Evolutionary conservation across 805 yeast genomes (phyloP), one percentile per base, ranked within the genome.

Genomic region (Yarrowia bubula): DNA sequence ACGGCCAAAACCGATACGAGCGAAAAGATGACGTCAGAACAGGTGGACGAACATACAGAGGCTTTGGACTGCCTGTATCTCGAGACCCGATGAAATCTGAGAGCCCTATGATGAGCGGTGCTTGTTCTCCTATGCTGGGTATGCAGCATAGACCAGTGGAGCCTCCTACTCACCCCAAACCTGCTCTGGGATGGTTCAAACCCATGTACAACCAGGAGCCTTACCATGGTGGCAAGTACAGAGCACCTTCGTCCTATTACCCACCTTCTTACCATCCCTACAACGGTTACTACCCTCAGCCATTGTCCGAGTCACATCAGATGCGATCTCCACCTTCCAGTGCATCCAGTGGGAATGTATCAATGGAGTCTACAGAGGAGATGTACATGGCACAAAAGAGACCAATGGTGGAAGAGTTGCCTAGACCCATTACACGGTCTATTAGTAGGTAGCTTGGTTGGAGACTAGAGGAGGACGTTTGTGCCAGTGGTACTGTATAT

Each of bases 1-100:
- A 41, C 11, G 61, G 46, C 7, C 61, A 39, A 28, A 41, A 55
- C 47, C 61, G 61, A 7, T 51, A 37, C 18, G 58, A 51, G 33
- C 42, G 58, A 14, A 37, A 37, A 18, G 58, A 51, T 9, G 58
- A 51, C 14, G 9, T 17, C 17, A 8, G 42, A 14, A 5, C 7
- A 3, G 28, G 3, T 9, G 4, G 15, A 2, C 22, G 41, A 18
- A 11, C 10, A n/a, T 18, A 35, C 35, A 32, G 58, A 22, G 31
- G 35, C 8, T 37, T 51, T 18, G 43, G 58, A 3, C 14, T 15
- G 8, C 31, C 32, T 38, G 18, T 37, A 22, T 22, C 58, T 3
- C 13, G 17, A 9, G 43, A 38, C 14, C 5, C 28, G 4, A 22
- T 22, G 3, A 22, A 22, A 22, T 22, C 28, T 22, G 28, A 22